A percentile compares a stretch with the other conserved stretches of the same genome.
Evolutionary conservation across 805 yeast species (phyloP).

Genomic region (Cyberlindnera xylosilytica): DNA sequence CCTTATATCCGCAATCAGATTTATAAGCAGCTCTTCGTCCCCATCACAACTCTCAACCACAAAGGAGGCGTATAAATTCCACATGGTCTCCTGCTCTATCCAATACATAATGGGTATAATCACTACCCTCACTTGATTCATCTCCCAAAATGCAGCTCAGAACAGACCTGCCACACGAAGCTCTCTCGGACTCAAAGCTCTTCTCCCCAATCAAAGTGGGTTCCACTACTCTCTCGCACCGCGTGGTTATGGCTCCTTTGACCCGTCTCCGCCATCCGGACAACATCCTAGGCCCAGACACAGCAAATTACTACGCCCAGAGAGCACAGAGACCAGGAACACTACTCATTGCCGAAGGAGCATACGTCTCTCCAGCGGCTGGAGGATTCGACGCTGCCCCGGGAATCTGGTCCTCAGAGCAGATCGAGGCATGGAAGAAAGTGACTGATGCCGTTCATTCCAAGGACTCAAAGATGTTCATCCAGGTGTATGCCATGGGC

Average conservation of each 20-base stretch:
- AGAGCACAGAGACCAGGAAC: slow-evolving; percentile 56
- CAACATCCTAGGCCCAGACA: slow-evolving; percentile 24
- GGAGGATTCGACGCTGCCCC: slow-evolving; percentile 43
- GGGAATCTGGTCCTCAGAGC: slow-evolving; percentile 46
- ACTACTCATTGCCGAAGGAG: slow-evolving; percentile 56
- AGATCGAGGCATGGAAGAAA: slow-evolving; percentile 44
- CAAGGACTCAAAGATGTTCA: slow-evolving; percentile 40
- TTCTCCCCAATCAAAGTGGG: slow-evolving; percentile 41
- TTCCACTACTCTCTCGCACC: slow-evolving; percentile 30
- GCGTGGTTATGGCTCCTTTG: slow-evolving; percentile 44
- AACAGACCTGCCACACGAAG: too few species aligned
- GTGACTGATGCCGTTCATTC: slow-evolving; percentile 47
- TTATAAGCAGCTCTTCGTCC: too few species aligned
- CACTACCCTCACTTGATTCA: too few species aligned
- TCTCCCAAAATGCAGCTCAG: too few species aligned
- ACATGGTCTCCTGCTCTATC: too few species aligned
- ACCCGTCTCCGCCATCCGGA: slow-evolving; percentile 5
- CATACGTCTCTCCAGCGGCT: slow-evolving; percentile 42
- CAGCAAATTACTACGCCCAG: slow-evolving; percentile 49
- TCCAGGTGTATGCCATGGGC: slow-evolving; percentile 52
- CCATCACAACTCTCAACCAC: too few species aligned
- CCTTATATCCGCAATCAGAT: too few species aligned
- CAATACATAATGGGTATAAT: too few species aligned
- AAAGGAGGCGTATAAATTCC: too few species aligned
- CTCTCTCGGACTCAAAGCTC: slow-evolving; percentile 6